A percentile compares a stretch with the other conserved stretches of the same genome.
Evolutionary conservation across 768 basidiomycete species (phyloP).

Genomic region (Suillus discolor): DNA sequence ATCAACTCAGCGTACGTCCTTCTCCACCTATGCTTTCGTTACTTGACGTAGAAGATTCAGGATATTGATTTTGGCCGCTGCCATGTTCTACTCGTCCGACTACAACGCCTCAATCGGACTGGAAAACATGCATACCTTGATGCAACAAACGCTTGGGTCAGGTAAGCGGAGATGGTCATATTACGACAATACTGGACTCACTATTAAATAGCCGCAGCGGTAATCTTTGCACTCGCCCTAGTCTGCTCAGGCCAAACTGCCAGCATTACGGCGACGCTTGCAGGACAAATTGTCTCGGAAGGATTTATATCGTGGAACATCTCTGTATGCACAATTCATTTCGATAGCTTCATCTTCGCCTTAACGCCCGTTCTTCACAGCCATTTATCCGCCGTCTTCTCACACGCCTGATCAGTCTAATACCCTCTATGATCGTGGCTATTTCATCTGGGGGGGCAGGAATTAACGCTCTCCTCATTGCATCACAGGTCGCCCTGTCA

Average conservation of each 20-base stretch:
- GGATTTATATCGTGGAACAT: conserved; percentile 53
- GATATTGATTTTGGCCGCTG: conserved; percentile 40
- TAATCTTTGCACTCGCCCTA: conserved; percentile 50
- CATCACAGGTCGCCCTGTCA: conserved; percentile 48
- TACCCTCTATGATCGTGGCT: conserved; percentile 47
- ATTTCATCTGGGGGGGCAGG: conserved; percentile 45
- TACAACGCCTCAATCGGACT: conserved; percentile 37
- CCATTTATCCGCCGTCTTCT: conserved; percentile 42
- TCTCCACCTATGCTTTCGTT: neutral
- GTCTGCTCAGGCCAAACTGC: conserved; percentile 52
- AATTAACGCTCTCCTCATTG: conserved; percentile 49
- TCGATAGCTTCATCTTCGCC: neutral
- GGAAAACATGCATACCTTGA: conserved; percentile 43
- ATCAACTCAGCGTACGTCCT: conserved; percentile 43
- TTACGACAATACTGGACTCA: neutral
- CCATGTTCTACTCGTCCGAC: conserved; percentile 12
- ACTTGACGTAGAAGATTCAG: conserved; percentile 14
- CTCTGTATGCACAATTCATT: conserved; percentile 25
- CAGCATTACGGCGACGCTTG: conserved; percentile 49
- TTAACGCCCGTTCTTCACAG: conserved; percentile 13
- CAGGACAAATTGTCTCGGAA: conserved; percentile 51
- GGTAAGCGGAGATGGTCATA: conserved; percentile 22
- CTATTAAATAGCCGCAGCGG: conserved; percentile 26
- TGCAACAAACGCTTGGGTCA: conserved; percentile 41
- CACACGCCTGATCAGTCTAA: conserved; percentile 46